Conservation (phyloP, 2,329 filamentous ascomycete genomes). For the Chaetoscypha palmicola region DNA sequence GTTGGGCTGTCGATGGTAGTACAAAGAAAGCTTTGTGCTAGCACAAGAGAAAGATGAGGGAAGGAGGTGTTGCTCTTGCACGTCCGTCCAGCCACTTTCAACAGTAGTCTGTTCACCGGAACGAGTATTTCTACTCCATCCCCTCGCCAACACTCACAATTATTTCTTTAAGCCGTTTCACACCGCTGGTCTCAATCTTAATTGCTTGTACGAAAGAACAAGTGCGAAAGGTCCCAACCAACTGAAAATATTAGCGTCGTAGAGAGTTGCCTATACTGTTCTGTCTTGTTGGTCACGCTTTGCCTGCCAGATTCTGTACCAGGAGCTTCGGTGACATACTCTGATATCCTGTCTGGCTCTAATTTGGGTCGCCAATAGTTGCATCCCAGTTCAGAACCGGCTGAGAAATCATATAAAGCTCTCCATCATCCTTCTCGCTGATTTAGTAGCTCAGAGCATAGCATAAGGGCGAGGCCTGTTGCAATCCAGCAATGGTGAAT, state of each 20-base stretch:
- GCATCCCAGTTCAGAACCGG: too few species aligned
- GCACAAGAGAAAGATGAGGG: constrained; percentile 5
- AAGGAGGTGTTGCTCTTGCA: constrained; percentile 13
- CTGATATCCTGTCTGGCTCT: too few species aligned
- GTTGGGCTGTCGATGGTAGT: constrained; percentile 5
- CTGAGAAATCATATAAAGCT: too few species aligned
- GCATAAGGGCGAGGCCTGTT: constrained; percentile 28
- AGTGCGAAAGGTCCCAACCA: neutral
- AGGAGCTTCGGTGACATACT: too few species aligned
- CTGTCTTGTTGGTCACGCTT: too few species aligned
- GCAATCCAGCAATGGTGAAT: constrained; percentile 34
- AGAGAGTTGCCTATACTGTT: too few species aligned
- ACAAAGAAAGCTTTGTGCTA: constrained; percentile 19
- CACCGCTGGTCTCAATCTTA: constrained; percentile 16
- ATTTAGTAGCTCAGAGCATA: neutral
- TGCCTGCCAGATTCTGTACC: too few species aligned
- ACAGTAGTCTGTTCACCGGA: too few species aligned
- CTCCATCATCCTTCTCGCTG: neutral
- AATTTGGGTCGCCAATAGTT: too few species aligned
- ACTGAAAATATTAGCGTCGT: too few species aligned
- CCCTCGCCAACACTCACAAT: constrained; percentile 17
- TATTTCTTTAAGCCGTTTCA: constrained; percentile 14
- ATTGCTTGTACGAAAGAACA: neutral
- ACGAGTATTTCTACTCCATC: constrained; percentile 15
- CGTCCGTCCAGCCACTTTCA: constrained; percentile 15